Evolutionary conservation across 176 grass and related monocot genomes (phyloP).

Genomic region (Miscanthus lutarioriparius): DNA sequence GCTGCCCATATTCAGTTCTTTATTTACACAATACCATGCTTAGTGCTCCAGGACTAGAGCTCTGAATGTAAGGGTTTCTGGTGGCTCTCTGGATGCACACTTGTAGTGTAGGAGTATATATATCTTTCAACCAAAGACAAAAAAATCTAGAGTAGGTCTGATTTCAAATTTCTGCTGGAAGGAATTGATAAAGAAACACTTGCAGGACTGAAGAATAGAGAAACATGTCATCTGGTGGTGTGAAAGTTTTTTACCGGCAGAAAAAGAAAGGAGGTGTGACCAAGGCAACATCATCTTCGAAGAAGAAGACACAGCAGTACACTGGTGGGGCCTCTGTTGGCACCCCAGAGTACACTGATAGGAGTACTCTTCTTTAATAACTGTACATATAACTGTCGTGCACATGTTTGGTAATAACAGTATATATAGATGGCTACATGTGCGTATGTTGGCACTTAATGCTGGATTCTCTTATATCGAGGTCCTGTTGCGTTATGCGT

Average conservation of each 20-base stretch:
- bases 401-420: not conserved
- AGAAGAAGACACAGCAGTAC: slow-evolving; percentile 48
- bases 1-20: not conserved
- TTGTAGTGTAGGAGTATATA: not conserved
- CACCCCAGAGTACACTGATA: not conserved
- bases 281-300: slow-evolving; percentile 37
- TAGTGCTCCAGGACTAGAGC: not conserved
- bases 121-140: not conserved
- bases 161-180: slow-evolving; percentile 10
- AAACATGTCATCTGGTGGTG: slow-evolving; percentile 46
- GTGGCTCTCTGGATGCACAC: not conserved
- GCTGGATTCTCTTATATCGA: not conserved
- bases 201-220: slow-evolving; percentile 12
- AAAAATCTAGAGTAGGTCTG: not conserved
- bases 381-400: not conserved
- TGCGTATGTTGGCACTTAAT: not conserved
- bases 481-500: not conserved
- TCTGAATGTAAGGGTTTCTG: not conserved
- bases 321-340: slow-evolving; percentile 39
- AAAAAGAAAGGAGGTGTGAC: slow-evolving; percentile 53
- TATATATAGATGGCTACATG: not conserved
- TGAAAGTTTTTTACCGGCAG: slow-evolving; percentile 57
- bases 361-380: not conserved
- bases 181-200: slow-evolving; percentile 16
- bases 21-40: not conserved